These are phyloP conservation scores for Lasiosphaeriaceae sp. DNA, from an alignment of 495 filamentous ascomycete species.

Conservation along the genomic window DNA sequence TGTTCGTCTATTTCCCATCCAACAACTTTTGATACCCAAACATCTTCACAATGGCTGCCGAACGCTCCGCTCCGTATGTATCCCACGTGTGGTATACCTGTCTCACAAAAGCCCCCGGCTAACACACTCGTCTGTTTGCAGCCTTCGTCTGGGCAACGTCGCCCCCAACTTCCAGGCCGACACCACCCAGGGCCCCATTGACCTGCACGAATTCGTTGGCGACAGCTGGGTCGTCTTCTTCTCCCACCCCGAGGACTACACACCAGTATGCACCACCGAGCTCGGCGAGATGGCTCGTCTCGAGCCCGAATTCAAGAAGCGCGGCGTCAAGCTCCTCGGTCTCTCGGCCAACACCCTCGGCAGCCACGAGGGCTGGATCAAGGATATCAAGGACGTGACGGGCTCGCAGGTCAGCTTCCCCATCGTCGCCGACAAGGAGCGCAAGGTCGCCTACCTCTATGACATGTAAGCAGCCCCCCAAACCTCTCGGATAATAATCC, in stretches of 20 bases:
- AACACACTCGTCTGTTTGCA: slow-evolving; percentile 14
- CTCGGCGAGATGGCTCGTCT: slow-evolving; percentile 95
- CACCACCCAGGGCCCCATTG: slow-evolving; percentile 85
- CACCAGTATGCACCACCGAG: slow-evolving; percentile 97
- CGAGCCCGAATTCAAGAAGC: slow-evolving; percentile 92
- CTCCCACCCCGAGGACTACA: slow-evolving; percentile 94
- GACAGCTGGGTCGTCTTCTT: slow-evolving; percentile 94
- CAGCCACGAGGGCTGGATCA: slow-evolving; percentile 74
- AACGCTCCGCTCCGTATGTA: slow-evolving; percentile 49
- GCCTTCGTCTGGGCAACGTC: slow-evolving; percentile 82
- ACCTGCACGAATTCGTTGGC: slow-evolving; percentile 97
- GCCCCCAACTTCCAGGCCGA: slow-evolving; percentile 94
- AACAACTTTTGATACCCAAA: slow-evolving; percentile 10
- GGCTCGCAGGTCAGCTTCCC: slow-evolving; percentile 82
- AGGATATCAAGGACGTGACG: slow-evolving; percentile 92
- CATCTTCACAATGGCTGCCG: slow-evolving; percentile 46
- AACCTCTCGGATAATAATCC: background rate
- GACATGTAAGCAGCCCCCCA: slow-evolving; percentile 68
- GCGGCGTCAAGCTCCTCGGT: slow-evolving; percentile 92
- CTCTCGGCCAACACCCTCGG: slow-evolving; percentile 77
- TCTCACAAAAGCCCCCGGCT: background rate
- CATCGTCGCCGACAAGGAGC: slow-evolving; percentile 95
- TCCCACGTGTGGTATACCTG: background rate
- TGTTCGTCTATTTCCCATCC: background rate
- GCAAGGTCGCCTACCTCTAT: slow-evolving; percentile 85